Conservation (phyloP, 768 basidiomycete species). For the Crepidotus variabilis region DNA sequence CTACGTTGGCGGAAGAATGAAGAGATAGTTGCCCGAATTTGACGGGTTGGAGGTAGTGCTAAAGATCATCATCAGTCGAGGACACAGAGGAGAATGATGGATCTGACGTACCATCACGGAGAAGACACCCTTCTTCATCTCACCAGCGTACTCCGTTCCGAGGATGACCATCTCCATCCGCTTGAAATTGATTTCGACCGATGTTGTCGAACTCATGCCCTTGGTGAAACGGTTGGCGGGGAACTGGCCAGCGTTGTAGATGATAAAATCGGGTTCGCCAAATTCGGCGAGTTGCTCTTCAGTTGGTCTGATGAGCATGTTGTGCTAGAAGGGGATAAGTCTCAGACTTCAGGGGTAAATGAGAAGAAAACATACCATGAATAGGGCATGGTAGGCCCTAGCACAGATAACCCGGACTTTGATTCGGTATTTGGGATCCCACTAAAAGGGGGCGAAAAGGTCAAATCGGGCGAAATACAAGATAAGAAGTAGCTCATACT, state of each 20-base stretch:
- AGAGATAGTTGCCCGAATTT: slow-evolving; percentile 97
- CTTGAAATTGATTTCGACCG: slow-evolving; percentile 99
- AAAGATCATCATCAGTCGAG: slow-evolving; percentile 13
- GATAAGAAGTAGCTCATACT: slow-evolving; percentile 34
- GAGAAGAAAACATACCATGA: slow-evolving; percentile 70
- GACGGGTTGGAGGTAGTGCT: slow-evolving; percentile 98
- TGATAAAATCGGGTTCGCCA: slow-evolving; percentile 98
- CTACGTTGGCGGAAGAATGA: slow-evolving; percentile 97
- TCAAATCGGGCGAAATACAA: background rate
- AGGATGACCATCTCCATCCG: slow-evolving; percentile 99
- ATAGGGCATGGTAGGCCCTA: slow-evolving; percentile 96
- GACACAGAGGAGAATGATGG: background rate
- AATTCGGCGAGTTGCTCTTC: slow-evolving; percentile 90
- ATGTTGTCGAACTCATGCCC: slow-evolving; percentile 99
- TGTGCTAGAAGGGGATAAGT: slow-evolving; percentile 55
- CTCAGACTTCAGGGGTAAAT: slow-evolving; percentile 3
- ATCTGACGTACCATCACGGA: slow-evolving; percentile 77
- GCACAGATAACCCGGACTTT: slow-evolving; percentile 99
- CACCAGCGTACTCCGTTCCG: slow-evolving; percentile 95
- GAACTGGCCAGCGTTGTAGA: slow-evolving; percentile 99
- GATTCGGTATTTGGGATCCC: slow-evolving; percentile 99
- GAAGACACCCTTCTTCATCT: slow-evolving; percentile 99
- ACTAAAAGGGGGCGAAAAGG: slow-evolving; percentile 40
- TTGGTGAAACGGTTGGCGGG: slow-evolving; percentile 99
- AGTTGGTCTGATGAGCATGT: slow-evolving; percentile 99